Conservation (phyloP, 306 rosid species). For the Malus asiatica region DNA sequence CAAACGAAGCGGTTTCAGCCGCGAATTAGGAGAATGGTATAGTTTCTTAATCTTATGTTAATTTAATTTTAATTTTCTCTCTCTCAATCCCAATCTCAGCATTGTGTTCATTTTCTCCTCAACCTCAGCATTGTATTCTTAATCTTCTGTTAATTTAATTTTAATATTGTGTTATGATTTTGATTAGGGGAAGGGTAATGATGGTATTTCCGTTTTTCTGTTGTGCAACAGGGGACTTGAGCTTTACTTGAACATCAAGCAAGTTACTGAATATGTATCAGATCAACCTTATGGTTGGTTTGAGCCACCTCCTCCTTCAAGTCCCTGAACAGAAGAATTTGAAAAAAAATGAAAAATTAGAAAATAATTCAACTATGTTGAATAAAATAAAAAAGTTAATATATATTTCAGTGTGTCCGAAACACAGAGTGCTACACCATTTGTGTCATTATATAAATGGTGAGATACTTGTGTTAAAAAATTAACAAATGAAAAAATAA, state of each 20-base stretch:
- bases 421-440: accelerated
- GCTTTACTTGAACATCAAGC: constrained; percentile 80
- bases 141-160: neutral
- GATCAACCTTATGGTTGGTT: constrained; percentile 88
- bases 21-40: constrained; percentile 92
- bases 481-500: too few species aligned
- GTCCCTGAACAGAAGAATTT: neutral
- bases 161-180: neutral
- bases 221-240: constrained; percentile 66
- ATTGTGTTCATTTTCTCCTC: too few species aligned
- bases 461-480: too few species aligned
- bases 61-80: too few species aligned
- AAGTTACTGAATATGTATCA: constrained; percentile 70
- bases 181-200: neutral
- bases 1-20: constrained; percentile 89
- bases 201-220: neutral
- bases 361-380: neutral
- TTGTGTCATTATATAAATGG: accelerated
- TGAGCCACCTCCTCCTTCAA: constrained; percentile 30
- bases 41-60: neutral
- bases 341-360: neutral
- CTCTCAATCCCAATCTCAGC: neutral
- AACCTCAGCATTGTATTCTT: neutral
- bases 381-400: neutral
- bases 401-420: too few species aligned